Base-by-base conservation (phyloP, 2,329 filamentous ascomycete species). In the Penicillium sp. region DNA sequence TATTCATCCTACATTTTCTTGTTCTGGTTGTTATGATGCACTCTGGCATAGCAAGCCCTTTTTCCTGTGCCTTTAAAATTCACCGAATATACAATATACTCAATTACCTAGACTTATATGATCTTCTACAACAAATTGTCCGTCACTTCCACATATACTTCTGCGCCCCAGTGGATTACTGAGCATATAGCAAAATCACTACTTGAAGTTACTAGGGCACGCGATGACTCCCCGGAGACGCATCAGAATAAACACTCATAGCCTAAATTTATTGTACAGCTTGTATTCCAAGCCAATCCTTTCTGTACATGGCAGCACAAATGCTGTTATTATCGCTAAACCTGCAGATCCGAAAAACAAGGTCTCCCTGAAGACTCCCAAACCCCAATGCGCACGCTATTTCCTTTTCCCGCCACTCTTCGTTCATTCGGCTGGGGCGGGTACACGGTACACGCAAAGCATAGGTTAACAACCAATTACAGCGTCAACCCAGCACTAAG, bases 321-420 rank as follows among this genome's bases (percentile, higher is more conserved):
- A 61, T 53, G 54, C 42, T 53, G 49, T 47, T 49, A 54, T 56
- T 57, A 46, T 44, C 55, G 41, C 50, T 55, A 56, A 61, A 51
- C 51, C 46, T 45, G 51, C 53, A 61, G 46, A 56, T 53, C 47
- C 23, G 34, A 55, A 46, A 56, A 52, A 40, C 36, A 55, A 39
- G 44, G 51, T 53, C 52, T 59, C 45, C 55, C 36, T 59, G 53
- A 62, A 61, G 53, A 64, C 62, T 62, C 62, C 62, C 19, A 58
- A 64, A 60, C 59, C 60, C 61, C 62, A 35, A 60, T 53, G 52
- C 59, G 60, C 61, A 62, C 59, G 53, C 54, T 55, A 42, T 48
- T 29, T 60, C 30, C 29, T 55, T 43, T 43, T 47, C 36, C 50
- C 39, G 43, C 46, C 36, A 40, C 32, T 39, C 32, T 53, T 14